Evolutionary conservation across 225 moss, liverwort and hornwort genomes (phyloP), one percentile per base, ranked within the genome.

Genomic region (Ulota crispa): DNA sequence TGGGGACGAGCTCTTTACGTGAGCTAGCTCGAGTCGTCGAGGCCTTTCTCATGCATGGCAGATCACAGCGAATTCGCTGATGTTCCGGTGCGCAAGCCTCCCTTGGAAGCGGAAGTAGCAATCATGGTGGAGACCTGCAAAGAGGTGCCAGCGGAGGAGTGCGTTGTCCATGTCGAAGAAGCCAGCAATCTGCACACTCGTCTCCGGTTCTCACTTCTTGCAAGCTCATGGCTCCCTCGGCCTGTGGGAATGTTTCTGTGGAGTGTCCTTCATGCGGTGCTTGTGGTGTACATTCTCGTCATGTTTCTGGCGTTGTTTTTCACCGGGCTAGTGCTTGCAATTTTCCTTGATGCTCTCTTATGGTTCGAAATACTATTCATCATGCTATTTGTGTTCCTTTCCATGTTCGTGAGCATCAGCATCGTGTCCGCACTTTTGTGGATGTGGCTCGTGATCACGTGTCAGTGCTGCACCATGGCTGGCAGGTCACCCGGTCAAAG

Each of bases 291-390:
- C 3, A 0, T 11, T 6, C 3, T 1, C 30, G 21, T 62, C 61
- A 0, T 62, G 20, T 21, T 43, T 62, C 21, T 43, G 1, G 20
- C 7, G 7, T 30, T 45, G 8, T 43, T 62, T 42, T 3, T 8
- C 21, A 6, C 43, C 7, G 37, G 7, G 37, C 37, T 37, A 37
- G 37, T 37, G 7, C 37, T 8, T 37, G 37, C 37, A 1, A 1
- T 37, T 37, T 37, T 37, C 7, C 0, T 0, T 3, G 74, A 74
- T 60, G 39, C 11, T 27, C 10, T 39, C 0, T 1, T 1, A 0
- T 3, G 4, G 2, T n/a, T 13, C 4, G 0, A 0, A 0, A 1
- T 16, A 1, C 2, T 45, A 1, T 1, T 0, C 11, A 3, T 34
- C 13, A 0, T 55, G 4, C 7, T 54, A 2, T 0, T 0, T 1